These are phyloP conservation scores for Emericellopsis terricola DNA, from an alignment of 495 filamentous ascomycete genomes.

Conservation along the genomic window DNA sequence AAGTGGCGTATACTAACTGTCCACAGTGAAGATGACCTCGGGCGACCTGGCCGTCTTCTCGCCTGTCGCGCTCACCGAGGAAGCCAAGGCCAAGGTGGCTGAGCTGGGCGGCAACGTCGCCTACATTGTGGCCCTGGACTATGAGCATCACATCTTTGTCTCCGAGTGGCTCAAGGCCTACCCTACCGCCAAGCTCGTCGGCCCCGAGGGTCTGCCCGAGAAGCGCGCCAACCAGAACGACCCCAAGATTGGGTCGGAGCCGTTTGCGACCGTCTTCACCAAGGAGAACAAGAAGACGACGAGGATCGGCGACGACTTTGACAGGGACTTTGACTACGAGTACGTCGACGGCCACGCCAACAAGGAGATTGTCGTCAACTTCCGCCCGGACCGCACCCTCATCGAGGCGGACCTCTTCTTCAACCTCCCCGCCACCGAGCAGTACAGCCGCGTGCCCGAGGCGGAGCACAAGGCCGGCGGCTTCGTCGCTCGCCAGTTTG, in stretches of 20 bases:
- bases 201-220: constrained; percentile 69
- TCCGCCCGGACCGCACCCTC: constrained; percentile 65
- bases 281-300: constrained; percentile 23
- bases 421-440: constrained; percentile 76
- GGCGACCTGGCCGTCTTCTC: constrained; percentile 83
- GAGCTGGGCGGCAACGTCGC: constrained; percentile 51
- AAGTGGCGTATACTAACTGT: background rate
- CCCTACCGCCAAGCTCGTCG: constrained; percentile 62
- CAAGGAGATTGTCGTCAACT: constrained; percentile 72
- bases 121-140: constrained; percentile 75
- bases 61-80: constrained; percentile 62
- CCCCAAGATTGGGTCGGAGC: constrained; percentile 44
- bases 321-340: constrained; percentile 70
- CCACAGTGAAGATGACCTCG: constrained; percentile 35
- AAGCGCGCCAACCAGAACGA: constrained; percentile 46
- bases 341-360: constrained; percentile 66
- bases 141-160: constrained; percentile 86
- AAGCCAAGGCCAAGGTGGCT: constrained; percentile 48
- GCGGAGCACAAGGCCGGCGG: constrained; percentile 33
- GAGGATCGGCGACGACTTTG: constrained; percentile 56
- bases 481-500: constrained; percentile 44
- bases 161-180: constrained; percentile 65
- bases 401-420: constrained; percentile 87
- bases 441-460: constrained; percentile 47
- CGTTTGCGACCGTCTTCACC: constrained; percentile 52